Conservation (phyloP, 192 early-diverging fungal species). For the Spinellus fusiger region DNA sequence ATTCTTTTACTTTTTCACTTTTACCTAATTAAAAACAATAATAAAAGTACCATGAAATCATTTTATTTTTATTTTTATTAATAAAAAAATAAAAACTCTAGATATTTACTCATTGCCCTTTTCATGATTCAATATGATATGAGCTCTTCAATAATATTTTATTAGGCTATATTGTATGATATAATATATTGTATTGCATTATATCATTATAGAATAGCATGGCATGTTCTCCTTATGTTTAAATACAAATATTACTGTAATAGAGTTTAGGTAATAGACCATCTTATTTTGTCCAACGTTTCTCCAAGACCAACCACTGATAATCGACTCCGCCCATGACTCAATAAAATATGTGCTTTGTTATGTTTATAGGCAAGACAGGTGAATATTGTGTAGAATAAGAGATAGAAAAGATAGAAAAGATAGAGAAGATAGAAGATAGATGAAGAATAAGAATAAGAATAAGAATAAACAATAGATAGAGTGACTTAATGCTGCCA, state of each 20-base stretch:
- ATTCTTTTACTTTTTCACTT: not conserved
- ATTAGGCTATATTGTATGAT: no score
- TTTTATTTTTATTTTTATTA: not conserved
- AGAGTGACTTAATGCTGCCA: not conserved
- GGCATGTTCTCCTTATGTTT: no score
- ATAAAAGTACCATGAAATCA: no score
- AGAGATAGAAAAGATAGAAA: not conserved
- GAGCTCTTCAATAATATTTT: no score
- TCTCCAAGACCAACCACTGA: no score
- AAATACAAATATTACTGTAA: not conserved
- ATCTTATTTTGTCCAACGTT: not conserved
- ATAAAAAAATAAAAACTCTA: not conserved
- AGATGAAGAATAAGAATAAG: not conserved
- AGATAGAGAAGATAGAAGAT: not conserved
- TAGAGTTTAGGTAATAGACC: not conserved
- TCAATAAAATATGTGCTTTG: not conserved
- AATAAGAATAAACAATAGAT: not conserved
- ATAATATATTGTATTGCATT: no score
- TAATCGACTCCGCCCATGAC: not conserved
- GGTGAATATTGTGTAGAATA: not conserved
- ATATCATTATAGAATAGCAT: no score
- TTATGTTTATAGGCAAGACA: no score
- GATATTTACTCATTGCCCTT: not conserved
- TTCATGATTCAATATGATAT: not conserved
- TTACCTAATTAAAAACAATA: not conserved